Evolutionary conservation across 2,329 filamentous ascomycete genomes (phyloP), one percentile per base, ranked within the genome.

Genomic region (Hypomyces rosellus): DNA sequence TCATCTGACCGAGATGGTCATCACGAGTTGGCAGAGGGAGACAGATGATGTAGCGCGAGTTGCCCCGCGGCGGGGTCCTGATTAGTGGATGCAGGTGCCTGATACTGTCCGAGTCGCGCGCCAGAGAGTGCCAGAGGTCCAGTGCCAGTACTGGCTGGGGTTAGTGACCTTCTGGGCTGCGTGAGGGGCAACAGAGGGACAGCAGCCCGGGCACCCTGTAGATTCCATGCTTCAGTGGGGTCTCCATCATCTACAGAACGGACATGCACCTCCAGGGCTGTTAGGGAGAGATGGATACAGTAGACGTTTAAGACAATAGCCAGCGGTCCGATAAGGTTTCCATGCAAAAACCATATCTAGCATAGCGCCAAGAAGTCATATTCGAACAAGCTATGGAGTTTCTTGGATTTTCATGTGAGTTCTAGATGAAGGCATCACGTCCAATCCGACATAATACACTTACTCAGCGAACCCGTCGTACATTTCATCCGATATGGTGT

Each of bases 401-500:
- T n/a, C 14, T 18, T 9, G 11, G 20, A 20, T 13, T 2, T 20
- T 4, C 9, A 8, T 20, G 6, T 3, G 6, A 30, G 25, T 30
- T 30, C 6, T 4, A 11, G 25, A 30, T 30, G 6, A 30, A 11
- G 25, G 6, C 9, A 11, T 30, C 4, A 30, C 6, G 9, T 7
- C 3, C 25, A 30, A 30, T 4, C 4, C 4, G 4, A 25, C 7
- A 25, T 4, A 25, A 7, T 25, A 7, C 22, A 25, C 22, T n/a
- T 4, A 25, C 7, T 7, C 41, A 15, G 18, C 18, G 13, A 20
- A 13, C 8, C 22, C 3, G 5, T n/a, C n/a, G 5, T 25, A 11
- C 15, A 47, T 37, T 7, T 44, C 15, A 57, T 65, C 63, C 63
- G 62, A 59, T 64, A 64, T 65, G 63, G 63, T 65, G 62, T 65